phyloP scores from a whole-genome alignment of 495 filamentous ascomycete species.

The Aspergillus baeticus region DNA sequence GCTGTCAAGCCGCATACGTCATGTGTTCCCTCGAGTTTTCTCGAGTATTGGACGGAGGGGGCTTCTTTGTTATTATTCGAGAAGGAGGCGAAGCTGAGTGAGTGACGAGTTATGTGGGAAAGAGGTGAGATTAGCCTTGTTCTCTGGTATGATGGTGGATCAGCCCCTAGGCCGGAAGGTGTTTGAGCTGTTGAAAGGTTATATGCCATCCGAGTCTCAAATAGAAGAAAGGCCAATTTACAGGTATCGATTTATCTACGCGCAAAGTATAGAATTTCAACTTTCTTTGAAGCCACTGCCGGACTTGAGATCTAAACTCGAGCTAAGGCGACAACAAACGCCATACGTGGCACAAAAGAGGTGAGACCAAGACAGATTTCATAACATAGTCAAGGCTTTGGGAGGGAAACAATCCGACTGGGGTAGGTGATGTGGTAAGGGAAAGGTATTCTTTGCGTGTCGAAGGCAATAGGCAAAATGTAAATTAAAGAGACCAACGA shows the following conservation, averaged over 20 bases:
- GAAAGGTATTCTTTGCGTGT: constrained; percentile 31
- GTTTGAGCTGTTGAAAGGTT: neutral
- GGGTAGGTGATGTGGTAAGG: constrained; percentile 16
- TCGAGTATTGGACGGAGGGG: no score
- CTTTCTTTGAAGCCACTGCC: constrained; percentile 25
- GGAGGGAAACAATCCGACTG: constrained; percentile 14
- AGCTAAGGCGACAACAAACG: constrained; percentile 28
- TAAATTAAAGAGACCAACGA: constrained; percentile 23
- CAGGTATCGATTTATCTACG: neutral
- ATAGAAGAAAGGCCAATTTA: neutral
- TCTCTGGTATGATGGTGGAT: neutral
- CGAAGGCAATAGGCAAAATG: constrained; percentile 28
- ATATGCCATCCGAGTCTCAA: no score
- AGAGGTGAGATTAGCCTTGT: neutral
- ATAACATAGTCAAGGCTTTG: constrained; percentile 20
- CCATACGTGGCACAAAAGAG: constrained; percentile 23
- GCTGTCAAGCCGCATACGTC: constrained; percentile 22
- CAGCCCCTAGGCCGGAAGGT: no score
- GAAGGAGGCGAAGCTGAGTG: no score
- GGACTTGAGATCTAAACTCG: constrained; percentile 27
- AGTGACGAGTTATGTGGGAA: no score
- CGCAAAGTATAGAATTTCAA: constrained; percentile 14
- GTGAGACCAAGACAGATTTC: constrained; percentile 22
- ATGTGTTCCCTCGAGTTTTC: constrained; percentile 1
- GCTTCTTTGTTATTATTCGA: no score